Evolutionary conservation across 176 grass and related monocot genomes (phyloP).

Genomic region (Oryza australiensis): DNA sequence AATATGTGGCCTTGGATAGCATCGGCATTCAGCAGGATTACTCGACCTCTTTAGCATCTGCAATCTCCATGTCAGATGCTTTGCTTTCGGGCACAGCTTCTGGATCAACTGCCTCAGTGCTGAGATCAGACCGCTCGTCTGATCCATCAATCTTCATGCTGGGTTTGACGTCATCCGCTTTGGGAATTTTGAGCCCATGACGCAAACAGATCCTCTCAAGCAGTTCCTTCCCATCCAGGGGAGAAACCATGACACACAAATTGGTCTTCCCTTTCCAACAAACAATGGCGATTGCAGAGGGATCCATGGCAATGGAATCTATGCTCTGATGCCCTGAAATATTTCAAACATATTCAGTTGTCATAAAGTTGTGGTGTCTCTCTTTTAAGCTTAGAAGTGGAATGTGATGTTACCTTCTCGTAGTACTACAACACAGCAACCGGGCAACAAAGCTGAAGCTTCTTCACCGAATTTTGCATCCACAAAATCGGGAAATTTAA

Average conservation of each 20-base stretch:
- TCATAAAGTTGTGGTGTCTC: not conserved
- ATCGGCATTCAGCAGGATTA: conserved; percentile 13
- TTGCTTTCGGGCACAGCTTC: conserved; percentile 33
- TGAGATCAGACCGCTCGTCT: conserved; percentile 10
- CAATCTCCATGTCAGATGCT: conserved; percentile 26
- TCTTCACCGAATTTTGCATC: conserved; percentile 66
- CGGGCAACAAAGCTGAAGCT: conserved; percentile 62
- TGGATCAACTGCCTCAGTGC: conserved; percentile 3
- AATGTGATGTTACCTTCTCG: conserved; percentile 57
- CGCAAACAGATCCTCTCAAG: conserved; percentile 77
- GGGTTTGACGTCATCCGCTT: conserved; percentile 16
- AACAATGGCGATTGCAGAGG: conserved; percentile 67
- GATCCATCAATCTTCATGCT: conserved; percentile 23
- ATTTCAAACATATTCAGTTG: not conserved
- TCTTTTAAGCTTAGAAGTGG: not conserved
- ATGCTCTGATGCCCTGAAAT: conserved; percentile 49
- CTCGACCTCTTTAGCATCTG: conserved; percentile 22
- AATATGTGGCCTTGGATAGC: not conserved
- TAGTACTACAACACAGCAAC: conserved; percentile 77
- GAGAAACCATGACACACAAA: conserved; percentile 83
- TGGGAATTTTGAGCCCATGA: conserved; percentile 39
- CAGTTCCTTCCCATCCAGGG: conserved; percentile 75
- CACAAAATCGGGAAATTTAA: conserved; percentile 90
- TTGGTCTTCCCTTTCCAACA: conserved; percentile 99
- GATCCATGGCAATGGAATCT: conserved; percentile 54